phyloP scores from a whole-genome alignment of 306 rosid genomes.

The Sindora glabra region DNA sequence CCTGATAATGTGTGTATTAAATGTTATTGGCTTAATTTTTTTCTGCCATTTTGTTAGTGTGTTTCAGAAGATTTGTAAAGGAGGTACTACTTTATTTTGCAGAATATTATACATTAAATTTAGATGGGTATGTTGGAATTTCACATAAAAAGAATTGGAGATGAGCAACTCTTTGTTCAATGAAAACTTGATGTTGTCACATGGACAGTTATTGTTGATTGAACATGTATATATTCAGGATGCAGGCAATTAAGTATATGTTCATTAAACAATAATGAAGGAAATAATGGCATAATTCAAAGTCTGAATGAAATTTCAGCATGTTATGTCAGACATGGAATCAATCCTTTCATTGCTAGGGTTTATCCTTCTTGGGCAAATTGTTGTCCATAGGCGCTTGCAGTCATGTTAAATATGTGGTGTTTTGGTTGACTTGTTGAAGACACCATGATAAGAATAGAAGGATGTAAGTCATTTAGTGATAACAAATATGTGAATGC shows the following conservation, averaged over 20 bases:
- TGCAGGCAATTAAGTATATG: not conserved
- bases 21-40: not conserved
- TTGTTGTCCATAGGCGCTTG: not conserved
- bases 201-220: not conserved
- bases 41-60: not conserved
- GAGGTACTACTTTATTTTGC: not conserved
- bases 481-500: not conserved
- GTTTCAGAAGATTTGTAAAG: not conserved
- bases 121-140: not conserved
- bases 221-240: not conserved
- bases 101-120: not conserved
- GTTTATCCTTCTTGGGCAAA: not conserved
- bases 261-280: not conserved
- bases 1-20: not conserved
- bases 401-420: not conserved
- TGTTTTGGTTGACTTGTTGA: not conserved
- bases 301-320: not conserved
- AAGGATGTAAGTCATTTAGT: not conserved
- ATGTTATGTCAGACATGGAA: not conserved
- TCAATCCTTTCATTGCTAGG: not conserved
- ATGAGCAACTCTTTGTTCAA: not conserved
- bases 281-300: not conserved
- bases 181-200: not conserved
- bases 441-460: not conserved
- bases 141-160: not conserved